phyloP scores from a whole-genome alignment of 2,329 filamentous ascomycete genomes.

The Mollisia scopiformis region DNA sequence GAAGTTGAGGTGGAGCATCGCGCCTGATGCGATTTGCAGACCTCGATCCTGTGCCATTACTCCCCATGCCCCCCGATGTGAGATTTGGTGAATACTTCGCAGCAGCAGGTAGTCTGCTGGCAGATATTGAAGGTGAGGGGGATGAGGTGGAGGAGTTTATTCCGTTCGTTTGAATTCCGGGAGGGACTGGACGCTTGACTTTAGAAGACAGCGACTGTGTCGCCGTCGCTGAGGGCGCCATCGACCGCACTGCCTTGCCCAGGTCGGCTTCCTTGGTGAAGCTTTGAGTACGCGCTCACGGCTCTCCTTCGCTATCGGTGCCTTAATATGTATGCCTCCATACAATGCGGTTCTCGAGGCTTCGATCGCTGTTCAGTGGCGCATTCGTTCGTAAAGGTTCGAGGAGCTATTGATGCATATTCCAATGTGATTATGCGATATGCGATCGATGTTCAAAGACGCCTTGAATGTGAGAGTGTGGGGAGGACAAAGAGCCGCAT shows the following conservation, averaged over 20 bases:
- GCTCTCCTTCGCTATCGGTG: neutral
- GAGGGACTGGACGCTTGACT: constrained; percentile 68
- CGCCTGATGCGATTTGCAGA: constrained; percentile 61
- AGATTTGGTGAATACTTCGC: constrained; percentile 55
- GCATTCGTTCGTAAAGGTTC: neutral
- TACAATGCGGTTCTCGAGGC: neutral
- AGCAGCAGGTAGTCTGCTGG: constrained; percentile 49
- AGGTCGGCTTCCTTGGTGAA: neutral
- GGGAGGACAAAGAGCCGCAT: neutral
- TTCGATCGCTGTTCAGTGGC: neutral
- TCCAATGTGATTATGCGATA: neutral
- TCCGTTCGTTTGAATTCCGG: constrained; percentile 52
- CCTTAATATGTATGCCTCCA: neutral
- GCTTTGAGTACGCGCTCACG: neutral
- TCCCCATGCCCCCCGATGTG: constrained; percentile 45
- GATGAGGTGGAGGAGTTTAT: constrained; percentile 53
- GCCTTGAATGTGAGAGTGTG: neutral
- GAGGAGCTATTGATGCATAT: neutral
- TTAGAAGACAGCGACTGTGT: constrained; percentile 46
- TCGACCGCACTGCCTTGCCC: constrained; percentile 8
- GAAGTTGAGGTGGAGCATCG: constrained; percentile 51
- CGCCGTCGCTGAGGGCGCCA: constrained; percentile 35
- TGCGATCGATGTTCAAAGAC: neutral
- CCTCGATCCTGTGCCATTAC: constrained; percentile 43
- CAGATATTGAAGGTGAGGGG: constrained; percentile 53